Percentiles rank a stretch among this genome's conserved stretches.
Conservation (phyloP, 495 filamentous ascomycete genomes). For the Collariella sp. region DNA sequence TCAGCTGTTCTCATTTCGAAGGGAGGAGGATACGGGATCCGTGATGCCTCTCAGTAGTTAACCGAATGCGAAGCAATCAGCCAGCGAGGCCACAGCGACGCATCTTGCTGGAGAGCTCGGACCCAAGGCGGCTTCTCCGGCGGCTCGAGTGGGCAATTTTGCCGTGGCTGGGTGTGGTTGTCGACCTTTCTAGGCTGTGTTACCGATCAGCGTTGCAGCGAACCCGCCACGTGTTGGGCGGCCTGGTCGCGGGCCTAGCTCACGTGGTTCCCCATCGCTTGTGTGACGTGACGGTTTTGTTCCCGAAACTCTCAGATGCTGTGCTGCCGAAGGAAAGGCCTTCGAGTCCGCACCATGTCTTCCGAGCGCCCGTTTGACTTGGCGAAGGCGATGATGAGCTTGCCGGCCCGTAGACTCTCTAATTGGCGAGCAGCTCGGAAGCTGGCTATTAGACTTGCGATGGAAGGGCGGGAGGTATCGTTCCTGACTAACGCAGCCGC, state of each 20-base stretch:
- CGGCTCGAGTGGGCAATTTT: background rate
- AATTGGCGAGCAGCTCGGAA: background rate
- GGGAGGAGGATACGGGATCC: too few species aligned
- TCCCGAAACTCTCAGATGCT: too few species aligned
- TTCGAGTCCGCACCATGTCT: too few species aligned
- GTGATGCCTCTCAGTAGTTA: too few species aligned
- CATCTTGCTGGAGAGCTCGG: background rate
- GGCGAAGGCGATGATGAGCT: background rate
- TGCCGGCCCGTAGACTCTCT: background rate
- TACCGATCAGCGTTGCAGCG: constrained; percentile 7
- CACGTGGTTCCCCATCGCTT: background rate
- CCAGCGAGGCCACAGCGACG: too few species aligned
- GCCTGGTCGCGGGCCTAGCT: background rate
- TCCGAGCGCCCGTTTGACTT: background rate
- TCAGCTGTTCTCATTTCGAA: too few species aligned
- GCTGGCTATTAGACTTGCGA: background rate
- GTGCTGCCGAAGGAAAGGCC: too few species aligned
- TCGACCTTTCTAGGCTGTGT: background rate
- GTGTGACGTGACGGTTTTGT: too few species aligned
- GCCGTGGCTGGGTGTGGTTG: background rate
- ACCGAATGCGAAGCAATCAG: too few species aligned
- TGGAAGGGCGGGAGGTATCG: too few species aligned
- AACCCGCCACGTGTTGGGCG: constrained; percentile 6
- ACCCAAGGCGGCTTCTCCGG: background rate
- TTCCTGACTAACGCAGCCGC: constrained; percentile 13